phyloP scores from a whole-genome alignment of 257 asterid species.

The Plantago major region DNA sequence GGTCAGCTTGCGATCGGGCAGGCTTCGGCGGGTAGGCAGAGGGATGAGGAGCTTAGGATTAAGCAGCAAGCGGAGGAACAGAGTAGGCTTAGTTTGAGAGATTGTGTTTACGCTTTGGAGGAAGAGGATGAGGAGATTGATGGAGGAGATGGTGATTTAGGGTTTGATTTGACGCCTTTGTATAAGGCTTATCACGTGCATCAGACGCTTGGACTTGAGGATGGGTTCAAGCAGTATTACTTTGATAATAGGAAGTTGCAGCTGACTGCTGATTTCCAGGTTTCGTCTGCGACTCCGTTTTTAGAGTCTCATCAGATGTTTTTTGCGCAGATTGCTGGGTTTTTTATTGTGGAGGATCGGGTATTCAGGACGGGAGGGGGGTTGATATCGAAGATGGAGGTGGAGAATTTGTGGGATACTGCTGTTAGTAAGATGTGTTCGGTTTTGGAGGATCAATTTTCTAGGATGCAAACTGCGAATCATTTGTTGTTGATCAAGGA shows the following conservation, averaged over 20 bases:
- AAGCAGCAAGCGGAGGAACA: constrained; percentile 98
- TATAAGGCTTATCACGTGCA: constrained; percentile 83
- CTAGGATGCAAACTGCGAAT: constrained; percentile 97
- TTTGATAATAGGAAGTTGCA: constrained; percentile 93
- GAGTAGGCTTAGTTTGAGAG: constrained; percentile 81
- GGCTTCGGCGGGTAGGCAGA: constrained; percentile 91
- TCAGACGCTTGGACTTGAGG: constrained; percentile 84
- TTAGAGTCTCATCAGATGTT: constrained; percentile 92
- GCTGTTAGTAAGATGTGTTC: constrained; percentile 96
- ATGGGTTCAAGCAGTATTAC: constrained; percentile 74
- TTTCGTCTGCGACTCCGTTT: constrained; percentile 94
- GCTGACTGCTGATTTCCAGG: constrained; percentile 94
- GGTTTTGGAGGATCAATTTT: constrained; percentile 93
- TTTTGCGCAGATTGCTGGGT: constrained; percentile 98
- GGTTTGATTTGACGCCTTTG: constrained; percentile 85
- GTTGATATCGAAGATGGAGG: constrained; percentile 75
- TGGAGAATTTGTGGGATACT: constrained; percentile 96
- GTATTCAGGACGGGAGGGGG: constrained; percentile 92
- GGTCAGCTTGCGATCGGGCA: constrained; percentile 99
- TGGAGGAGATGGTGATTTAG: constrained; percentile 48
- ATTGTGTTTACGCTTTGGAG: constrained; percentile 76
- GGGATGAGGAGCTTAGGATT: constrained; percentile 87
- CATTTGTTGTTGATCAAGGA: constrained; percentile 94
- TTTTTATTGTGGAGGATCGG: constrained; percentile 90
- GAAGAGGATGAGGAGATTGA: constrained; percentile 77